Base-by-base conservation (phyloP, 2,329 filamentous ascomycete species). In the Aspergillus sp. region DNA sequence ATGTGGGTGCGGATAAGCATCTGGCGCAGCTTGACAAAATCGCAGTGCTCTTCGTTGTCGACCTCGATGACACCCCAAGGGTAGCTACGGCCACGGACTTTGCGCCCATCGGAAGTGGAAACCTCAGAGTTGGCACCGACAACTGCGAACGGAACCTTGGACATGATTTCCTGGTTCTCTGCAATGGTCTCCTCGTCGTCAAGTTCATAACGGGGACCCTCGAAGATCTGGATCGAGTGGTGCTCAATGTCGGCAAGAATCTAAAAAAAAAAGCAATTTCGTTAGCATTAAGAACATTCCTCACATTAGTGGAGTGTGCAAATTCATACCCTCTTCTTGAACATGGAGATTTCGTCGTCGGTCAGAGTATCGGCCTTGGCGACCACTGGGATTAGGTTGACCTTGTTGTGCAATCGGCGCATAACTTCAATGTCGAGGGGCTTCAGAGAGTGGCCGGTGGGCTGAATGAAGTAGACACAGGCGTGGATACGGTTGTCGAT, bases 1-100 rank as follows among this genome's bases (percentile, higher is more conserved):
- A 99, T 99, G 85, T 99, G 95, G 57, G 95, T 99, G 77, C 95
- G 90, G 82, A 99, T 98, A 68, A 99, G 87, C 95, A 99, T 99
- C 81, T 99, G 95, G 78, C 95, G 92, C 62, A 99, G 88, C 87
- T 99, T 99, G 80, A 98, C 95, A 68, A 99, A 99, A 81, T 99
- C 95, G 74, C 95, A 99, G 84, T 99, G 95, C 79, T 99, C 95
- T 85, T 99, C 95, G 77, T 99, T 99, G 81, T 99, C 95, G 64
- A 99, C 95, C 81, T 99, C 95, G 66, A 99, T 97, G 70, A 95
- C 87, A 81, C 95, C 95, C 95, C 95, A 99, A 15, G 95, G 95
- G 81, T 98, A 98, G 69, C 90, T 87, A 80, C 95, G 93, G 64
- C 95, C 95, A 70, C 95, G 92, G 68, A 98, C 93, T 79, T 95